These are phyloP conservation scores for Bacterosira constricta DNA, from an alignment of 108 stramenopile genomes.

Conservation along the genomic window DNA sequence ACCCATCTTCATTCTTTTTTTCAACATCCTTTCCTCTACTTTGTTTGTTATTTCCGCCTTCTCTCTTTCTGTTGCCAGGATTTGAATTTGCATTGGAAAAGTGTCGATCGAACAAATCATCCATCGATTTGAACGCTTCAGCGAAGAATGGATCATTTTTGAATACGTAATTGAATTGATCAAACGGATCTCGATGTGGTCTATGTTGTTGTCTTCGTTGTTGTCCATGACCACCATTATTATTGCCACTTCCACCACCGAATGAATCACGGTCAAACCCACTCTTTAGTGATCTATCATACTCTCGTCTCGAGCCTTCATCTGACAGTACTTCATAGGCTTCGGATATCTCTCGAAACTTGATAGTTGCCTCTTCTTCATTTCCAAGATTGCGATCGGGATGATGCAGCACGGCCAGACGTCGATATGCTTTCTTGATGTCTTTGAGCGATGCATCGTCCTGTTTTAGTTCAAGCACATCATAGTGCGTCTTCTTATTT, in stretches of 20 bases:
- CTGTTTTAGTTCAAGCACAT: conserved; percentile 8
- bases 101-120: conserved; percentile 53
- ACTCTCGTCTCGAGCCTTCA: conserved; percentile 77
- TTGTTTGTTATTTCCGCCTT: neutral
- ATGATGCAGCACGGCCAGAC: conserved; percentile 86
- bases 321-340: conserved; percentile 94
- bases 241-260: conserved; percentile 8
- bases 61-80: neutral
- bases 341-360: conserved; percentile 90
- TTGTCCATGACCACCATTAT: conserved; percentile 6
- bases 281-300: conserved; percentile 85
- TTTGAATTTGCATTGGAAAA: too few species aligned
- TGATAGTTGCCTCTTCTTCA: conserved; percentile 58
- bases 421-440: conserved; percentile 91
- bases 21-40: neutral
- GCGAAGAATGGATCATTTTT: conserved; percentile 72
- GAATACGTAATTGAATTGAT: conserved; percentile 68
- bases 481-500: conserved; percentile 14
- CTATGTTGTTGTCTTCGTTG: neutral
- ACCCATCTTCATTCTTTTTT: conserved; percentile 18
- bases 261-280: conserved; percentile 45
- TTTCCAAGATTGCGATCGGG: conserved; percentile 87
- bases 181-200: conserved; percentile 52
- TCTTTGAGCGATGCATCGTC: conserved; percentile 35
- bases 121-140: conserved; percentile 57